Evolutionary conservation across 208 protist species (phyloP).

Genomic region (Acanthamoeba lugdunensis): DNA sequence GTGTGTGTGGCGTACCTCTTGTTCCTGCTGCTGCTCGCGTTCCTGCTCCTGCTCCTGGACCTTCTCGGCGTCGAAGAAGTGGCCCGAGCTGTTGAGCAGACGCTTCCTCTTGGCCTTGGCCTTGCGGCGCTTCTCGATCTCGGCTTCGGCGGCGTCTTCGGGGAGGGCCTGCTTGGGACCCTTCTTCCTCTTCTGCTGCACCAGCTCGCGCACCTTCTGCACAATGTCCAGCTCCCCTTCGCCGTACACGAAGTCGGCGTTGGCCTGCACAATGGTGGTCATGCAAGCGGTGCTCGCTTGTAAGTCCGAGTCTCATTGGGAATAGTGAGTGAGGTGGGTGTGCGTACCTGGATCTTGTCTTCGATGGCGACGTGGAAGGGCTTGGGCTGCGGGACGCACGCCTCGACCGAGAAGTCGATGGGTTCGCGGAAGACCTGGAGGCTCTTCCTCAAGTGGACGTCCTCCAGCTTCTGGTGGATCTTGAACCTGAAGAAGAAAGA

Average conservation of each 20-base stretch:
- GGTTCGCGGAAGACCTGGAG: constrained; percentile 78
- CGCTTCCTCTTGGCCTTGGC: constrained; percentile 68
- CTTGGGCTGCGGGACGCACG: constrained; percentile 69
- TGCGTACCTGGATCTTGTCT: constrained; percentile 32
- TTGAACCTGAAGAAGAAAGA: neutral
- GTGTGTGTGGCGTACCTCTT: no score
- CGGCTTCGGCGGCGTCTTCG: neutral
- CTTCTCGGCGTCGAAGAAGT: constrained; percentile 82
- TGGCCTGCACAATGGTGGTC: neutral
- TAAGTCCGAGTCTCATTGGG: no score
- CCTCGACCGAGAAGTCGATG: constrained; percentile 78
- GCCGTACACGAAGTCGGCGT: constrained; percentile 69
- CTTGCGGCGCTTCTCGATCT: constrained; percentile 79
- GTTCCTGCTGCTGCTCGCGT: no score
- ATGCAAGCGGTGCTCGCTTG: no score
- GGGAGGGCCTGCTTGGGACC: constrained; percentile 17
- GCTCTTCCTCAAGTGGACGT: constrained; percentile 52
- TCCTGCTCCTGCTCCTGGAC: constrained; percentile 82
- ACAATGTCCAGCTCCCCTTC: constrained; percentile 70
- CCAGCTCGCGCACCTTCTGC: constrained; percentile 57
- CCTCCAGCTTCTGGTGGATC: constrained; percentile 45
- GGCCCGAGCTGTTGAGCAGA: constrained; percentile 71
- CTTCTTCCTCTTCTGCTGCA: constrained; percentile 73
- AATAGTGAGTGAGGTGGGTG: neutral
- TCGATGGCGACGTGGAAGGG: constrained; percentile 73